These are phyloP conservation scores for Capsicum pubescens DNA, from an alignment of 257 asterid genomes.

Conservation along the genomic window DNA sequence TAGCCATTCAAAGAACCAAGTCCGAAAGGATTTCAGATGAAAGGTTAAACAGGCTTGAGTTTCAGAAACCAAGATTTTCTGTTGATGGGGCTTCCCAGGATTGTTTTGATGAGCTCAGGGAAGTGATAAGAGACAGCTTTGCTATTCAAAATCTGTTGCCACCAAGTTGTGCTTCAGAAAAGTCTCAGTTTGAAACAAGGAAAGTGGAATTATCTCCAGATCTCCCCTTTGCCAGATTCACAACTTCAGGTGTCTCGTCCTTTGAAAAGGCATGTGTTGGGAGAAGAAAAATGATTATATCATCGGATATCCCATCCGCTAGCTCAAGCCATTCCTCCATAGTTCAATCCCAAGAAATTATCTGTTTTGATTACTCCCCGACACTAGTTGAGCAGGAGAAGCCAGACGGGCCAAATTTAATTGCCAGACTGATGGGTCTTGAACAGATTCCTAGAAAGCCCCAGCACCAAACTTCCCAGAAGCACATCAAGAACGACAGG, in stretches of 20 bases:
- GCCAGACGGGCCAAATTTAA: slow-evolving; percentile 55
- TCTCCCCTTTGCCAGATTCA: slow-evolving; percentile 19
- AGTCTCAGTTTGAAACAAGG: slow-evolving; percentile 24
- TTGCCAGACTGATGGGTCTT: slow-evolving; percentile 87
- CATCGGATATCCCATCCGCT: slow-evolving; percentile 52
- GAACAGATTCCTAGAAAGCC: slow-evolving; percentile 50
- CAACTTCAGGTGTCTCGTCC: slow-evolving; percentile 25
- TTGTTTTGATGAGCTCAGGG: slow-evolving; percentile 78
- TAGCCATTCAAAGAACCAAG: slow-evolving; percentile 38
- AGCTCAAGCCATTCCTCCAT: slow-evolving; percentile 65
- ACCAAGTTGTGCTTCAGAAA: slow-evolving; percentile 34
- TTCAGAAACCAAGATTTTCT: slow-evolving; percentile 52
- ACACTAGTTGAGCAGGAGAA: slow-evolving; percentile 42
- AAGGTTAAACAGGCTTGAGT: slow-evolving; percentile 33
- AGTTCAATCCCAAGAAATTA: slow-evolving; percentile 41
- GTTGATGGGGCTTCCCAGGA: slow-evolving; percentile 51
- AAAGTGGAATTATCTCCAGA: slow-evolving; percentile 16
- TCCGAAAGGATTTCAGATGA: slow-evolving; percentile 44
- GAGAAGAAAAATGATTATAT: slow-evolving; percentile 38
- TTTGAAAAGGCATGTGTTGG: slow-evolving; percentile 32
- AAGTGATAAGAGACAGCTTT: slow-evolving; percentile 61
- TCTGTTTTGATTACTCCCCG: slow-evolving; percentile 47
- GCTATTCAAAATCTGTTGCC: slow-evolving; percentile 64
- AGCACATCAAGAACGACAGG: slow-evolving; percentile 37
- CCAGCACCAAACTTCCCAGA: slow-evolving; percentile 17